Base-by-base conservation (phyloP, 805 yeast species). In the Metschnikowia peoriensis region DNA sequence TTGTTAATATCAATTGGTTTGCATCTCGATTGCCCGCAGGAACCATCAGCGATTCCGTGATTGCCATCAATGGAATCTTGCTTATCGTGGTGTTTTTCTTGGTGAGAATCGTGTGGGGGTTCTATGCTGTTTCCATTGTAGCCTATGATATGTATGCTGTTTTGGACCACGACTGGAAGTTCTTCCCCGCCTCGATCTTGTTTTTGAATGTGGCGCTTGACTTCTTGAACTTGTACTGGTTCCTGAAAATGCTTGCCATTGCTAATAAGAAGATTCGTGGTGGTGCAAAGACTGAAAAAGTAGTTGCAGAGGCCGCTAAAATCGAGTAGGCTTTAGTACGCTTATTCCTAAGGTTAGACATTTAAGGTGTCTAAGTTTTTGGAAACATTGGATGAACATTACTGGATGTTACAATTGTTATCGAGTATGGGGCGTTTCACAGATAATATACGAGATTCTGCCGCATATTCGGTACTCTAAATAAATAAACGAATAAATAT, bases 1-100 rank as follows among this genome's bases (percentile, higher is more conserved):
- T 94, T 70, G 97, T 94, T 56, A 96, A 94, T 69, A 67, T 89
- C 65, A 89, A 94, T 68, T 94, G 97, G 97, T 92, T 86, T 68
- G 84, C 90, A 35, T 79, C 87, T 34, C 85, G 88, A 61, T 74
- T 91, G 15, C 94, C 96, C 1, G 77, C 77, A 1, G 88, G 87
- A 4, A 68, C 82, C 4, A 76, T 89, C 47, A 84, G 88, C 41
- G 75, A 75, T 27, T 75, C 64, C 56, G 50, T 82, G 10, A 80
- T 83, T 47, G 64, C 81, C 14, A 61, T 85, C 59, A 94, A 94
- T 66, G 98, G 98, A 0, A 48, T 90, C 8, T 58, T 81, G 27
- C 75, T 94, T 55, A 76, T 94, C 58, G 51, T 75, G 2, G 79
- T 86, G 0, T 94, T 94, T 68, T 91, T 93, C 75, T 46, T 71